Evolutionary conservation across 768 basidiomycete genomes (phyloP).

Genomic region (Russula vinacea): DNA sequence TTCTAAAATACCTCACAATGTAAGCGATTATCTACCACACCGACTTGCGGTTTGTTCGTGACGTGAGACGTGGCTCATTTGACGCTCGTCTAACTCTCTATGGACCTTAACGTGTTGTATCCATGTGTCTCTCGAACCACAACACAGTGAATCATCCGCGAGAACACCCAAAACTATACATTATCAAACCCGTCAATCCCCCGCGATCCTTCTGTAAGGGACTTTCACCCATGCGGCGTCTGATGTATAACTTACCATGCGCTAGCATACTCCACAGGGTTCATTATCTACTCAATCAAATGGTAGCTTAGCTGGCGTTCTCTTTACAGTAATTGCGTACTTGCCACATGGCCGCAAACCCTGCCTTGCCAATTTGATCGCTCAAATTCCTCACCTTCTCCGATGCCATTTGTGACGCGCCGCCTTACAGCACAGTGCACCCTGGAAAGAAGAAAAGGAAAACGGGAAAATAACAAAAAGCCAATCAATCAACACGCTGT

Average conservation of each 20-base stretch:
- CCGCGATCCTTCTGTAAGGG: background rate
- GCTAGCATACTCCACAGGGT: background rate
- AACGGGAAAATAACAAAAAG: background rate
- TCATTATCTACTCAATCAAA: background rate
- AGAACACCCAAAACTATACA: conserved; percentile 2
- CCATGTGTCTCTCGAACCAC: background rate
- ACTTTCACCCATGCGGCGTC: background rate
- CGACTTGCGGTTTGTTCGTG: background rate
- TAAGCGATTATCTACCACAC: background rate
- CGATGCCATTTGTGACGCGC: background rate
- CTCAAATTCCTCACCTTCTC: background rate
- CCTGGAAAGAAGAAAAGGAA: background rate
- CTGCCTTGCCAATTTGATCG: background rate
- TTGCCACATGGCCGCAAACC: background rate
- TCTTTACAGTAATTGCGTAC: background rate
- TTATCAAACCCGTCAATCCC: background rate
- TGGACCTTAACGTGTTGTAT: background rate
- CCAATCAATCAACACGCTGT: background rate
- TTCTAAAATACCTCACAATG: background rate
- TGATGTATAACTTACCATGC: background rate
- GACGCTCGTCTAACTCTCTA: conserved; percentile 14
- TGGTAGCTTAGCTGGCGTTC: background rate
- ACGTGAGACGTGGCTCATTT: background rate
- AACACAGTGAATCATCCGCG: background rate
- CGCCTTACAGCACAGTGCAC: background rate